phyloP scores from a whole-genome alignment of 257 asterid genomes.

The Voacanga thouarsii region DNA sequence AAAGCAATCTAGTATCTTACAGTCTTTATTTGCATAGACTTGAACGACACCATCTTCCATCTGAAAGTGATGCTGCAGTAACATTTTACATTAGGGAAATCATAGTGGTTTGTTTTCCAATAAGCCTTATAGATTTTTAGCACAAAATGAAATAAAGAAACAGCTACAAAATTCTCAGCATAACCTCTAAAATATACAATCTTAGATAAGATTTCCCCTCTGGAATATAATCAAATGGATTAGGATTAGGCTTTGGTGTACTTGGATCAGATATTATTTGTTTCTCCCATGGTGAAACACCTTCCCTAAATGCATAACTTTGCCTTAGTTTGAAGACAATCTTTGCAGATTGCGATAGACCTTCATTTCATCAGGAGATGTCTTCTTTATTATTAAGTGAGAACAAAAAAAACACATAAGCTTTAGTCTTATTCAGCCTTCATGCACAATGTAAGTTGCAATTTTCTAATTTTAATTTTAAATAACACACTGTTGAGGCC shows the following conservation, averaged over 20 bases:
- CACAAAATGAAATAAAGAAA: no score
- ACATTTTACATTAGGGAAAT: no score
- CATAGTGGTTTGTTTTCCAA: no score
- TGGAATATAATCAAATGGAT: slow-evolving; percentile 68
- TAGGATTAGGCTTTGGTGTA: slow-evolving; percentile 80
- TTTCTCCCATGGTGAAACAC: slow-evolving; percentile 78
- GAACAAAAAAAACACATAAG: background rate
- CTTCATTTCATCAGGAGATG: slow-evolving; percentile 81
- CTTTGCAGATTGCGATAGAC: slow-evolving; percentile 74
- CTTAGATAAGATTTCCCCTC: slow-evolving; percentile 83
- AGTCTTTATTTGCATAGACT: slow-evolving; percentile 73
- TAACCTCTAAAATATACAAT: no score
- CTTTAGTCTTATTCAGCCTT: background rate
- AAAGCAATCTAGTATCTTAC: slow-evolving; percentile 44
- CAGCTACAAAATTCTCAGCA: no score
- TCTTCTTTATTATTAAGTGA: slow-evolving; percentile 56
- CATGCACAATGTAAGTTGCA: no score
- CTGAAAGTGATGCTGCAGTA: slow-evolving; percentile 78
- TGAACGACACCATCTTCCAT: slow-evolving; percentile 99
- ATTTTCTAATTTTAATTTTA: no score
- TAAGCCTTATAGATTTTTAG: no score
- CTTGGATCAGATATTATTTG: slow-evolving; percentile 87
- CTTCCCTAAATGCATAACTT: slow-evolving; percentile 73
- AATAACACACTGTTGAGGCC: no score
- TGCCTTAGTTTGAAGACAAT: slow-evolving; percentile 75